phyloP scores from a whole-genome alignment of 139 green algal genomes.

The Trebouxia sp. region DNA sequence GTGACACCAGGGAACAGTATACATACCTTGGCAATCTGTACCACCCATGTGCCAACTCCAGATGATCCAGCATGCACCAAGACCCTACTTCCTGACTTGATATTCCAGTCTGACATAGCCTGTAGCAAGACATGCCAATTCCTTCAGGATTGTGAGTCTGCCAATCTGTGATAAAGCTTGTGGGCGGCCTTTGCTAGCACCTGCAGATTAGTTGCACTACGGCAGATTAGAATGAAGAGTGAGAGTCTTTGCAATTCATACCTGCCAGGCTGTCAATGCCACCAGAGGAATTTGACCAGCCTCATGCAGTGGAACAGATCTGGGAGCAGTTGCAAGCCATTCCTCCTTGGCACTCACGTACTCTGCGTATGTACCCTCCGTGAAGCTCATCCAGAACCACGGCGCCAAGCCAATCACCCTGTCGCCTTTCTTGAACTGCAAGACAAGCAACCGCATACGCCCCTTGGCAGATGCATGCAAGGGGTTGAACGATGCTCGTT shows the following conservation, averaged over 20 bases:
- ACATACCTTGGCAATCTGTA: slow-evolving; percentile 54
- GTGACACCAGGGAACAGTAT: neutral
- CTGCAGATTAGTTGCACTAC: too few species aligned
- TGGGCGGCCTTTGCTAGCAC: too few species aligned
- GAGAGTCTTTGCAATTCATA: slow-evolving; percentile 1
- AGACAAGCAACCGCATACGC: too few species aligned
- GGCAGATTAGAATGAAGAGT: neutral
- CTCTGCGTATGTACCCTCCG: slow-evolving; percentile 48
- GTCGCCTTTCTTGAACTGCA: slow-evolving; percentile 57
- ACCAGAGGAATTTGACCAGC: slow-evolving; percentile 46
- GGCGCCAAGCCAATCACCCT: slow-evolving; percentile 38
- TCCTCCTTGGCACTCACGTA: slow-evolving; percentile 21
- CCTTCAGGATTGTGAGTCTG: neutral
- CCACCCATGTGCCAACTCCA: slow-evolving; percentile 46
- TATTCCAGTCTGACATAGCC: slow-evolving; percentile 19
- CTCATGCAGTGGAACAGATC: slow-evolving; percentile 30
- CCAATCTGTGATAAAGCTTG: neutral
- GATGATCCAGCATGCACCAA: slow-evolving; percentile 47
- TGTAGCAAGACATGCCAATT: neutral
- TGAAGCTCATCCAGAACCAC: neutral
- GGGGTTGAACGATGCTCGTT: neutral
- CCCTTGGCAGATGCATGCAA: neutral
- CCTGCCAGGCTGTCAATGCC: slow-evolving; percentile 53
- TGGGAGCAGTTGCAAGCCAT: slow-evolving; percentile 32
- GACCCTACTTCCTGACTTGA: slow-evolving; percentile 50